A percentile compares a stretch with the other conserved stretches of the same genome.
Evolutionary conservation across 2,329 filamentous ascomycete genomes (phyloP).

Genomic region (Aureobasidium sp.): DNA sequence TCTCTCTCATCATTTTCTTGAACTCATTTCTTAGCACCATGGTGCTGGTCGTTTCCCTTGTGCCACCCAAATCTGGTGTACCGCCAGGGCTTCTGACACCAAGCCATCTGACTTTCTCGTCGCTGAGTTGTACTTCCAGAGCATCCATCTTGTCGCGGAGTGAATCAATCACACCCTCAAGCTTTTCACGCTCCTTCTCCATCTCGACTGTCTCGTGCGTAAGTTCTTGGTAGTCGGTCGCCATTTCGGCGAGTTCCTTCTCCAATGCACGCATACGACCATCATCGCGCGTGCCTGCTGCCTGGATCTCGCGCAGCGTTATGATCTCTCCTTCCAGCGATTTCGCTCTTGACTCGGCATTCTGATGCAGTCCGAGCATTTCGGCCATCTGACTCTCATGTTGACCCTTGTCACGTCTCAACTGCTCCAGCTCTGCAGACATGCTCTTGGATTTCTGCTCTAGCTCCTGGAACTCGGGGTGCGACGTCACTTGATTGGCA

Average conservation of each 20-base stretch:
- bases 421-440: slow-evolving; percentile 32
- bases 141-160: slow-evolving; percentile 55
- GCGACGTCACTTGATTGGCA: slow-evolving; percentile 53
- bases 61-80: slow-evolving; percentile 25
- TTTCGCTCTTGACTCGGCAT: slow-evolving; percentile 20
- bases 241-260: slow-evolving; percentile 57
- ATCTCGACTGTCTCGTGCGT: slow-evolving; percentile 61
- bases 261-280: slow-evolving; percentile 42
- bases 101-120: slow-evolving; percentile 59
- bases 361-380: slow-evolving; percentile 22
- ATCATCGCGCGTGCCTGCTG: slow-evolving; percentile 3
- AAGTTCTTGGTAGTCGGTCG: slow-evolving; percentile 61
- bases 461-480: slow-evolving; percentile 44
- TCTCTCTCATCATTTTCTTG: slow-evolving; percentile 73
- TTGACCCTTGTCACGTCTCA: slow-evolving; percentile 28
- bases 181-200: slow-evolving; percentile 58
- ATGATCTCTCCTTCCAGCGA: slow-evolving; percentile 22
- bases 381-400: slow-evolving; percentile 36
- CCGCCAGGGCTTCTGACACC: slow-evolving; percentile 48
- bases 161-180: slow-evolving; percentile 55
- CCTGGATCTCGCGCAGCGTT: neutral
- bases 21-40: slow-evolving; percentile 65
- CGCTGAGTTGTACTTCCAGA: slow-evolving; percentile 55
- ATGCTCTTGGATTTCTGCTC: slow-evolving; percentile 18
- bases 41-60: slow-evolving; percentile 53